Conservation (phyloP, 2,329 filamentous ascomycete species). For the Scopulariopsis brevicaulis region DNA sequence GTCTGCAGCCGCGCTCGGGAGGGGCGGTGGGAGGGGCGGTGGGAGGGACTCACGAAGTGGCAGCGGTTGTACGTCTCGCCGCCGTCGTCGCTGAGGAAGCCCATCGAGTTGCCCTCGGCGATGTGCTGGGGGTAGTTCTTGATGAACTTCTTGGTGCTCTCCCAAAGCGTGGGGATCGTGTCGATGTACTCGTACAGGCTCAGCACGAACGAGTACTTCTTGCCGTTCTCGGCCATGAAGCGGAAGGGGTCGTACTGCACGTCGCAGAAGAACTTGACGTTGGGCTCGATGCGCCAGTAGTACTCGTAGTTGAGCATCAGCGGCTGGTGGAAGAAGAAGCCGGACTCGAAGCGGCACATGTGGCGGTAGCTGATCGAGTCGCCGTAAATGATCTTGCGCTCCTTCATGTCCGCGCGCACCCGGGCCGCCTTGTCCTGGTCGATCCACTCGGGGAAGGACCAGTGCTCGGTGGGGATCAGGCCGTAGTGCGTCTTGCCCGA, state of each 20-base stretch:
- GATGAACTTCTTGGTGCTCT: slow-evolving; percentile 91
- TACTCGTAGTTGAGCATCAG: slow-evolving; percentile 95
- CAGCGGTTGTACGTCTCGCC: slow-evolving; percentile 94
- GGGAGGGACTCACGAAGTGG: slow-evolving; percentile 66
- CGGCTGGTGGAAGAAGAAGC: slow-evolving; percentile 95
- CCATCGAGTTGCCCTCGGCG: slow-evolving; percentile 72
- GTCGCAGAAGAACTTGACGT: slow-evolving; percentile 92
- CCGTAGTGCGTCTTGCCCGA: slow-evolving; percentile 90
- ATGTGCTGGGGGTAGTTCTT: slow-evolving; percentile 83
- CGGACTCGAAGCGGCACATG: slow-evolving; percentile 99
- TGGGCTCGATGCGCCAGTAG: slow-evolving; percentile 99
- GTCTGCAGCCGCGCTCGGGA: background rate
- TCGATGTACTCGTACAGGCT: slow-evolving; percentile 95
- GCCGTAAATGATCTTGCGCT: slow-evolving; percentile 95
- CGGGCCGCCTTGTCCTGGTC: slow-evolving; percentile 87
- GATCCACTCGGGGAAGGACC: slow-evolving; percentile 94
- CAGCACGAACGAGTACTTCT: slow-evolving; percentile 96
- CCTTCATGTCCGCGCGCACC: slow-evolving; percentile 87
- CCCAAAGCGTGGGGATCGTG: slow-evolving; percentile 93
- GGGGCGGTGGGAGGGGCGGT: background rate
- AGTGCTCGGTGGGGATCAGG: slow-evolving; percentile 81
- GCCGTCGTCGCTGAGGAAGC: slow-evolving; percentile 81
- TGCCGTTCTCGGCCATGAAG: slow-evolving; percentile 89
- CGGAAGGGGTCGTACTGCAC: slow-evolving; percentile 94
- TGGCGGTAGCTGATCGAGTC: slow-evolving; percentile 95